Base-by-base conservation (phyloP, 257 asterid genomes). In the Knoxia roxburghii region DNA sequence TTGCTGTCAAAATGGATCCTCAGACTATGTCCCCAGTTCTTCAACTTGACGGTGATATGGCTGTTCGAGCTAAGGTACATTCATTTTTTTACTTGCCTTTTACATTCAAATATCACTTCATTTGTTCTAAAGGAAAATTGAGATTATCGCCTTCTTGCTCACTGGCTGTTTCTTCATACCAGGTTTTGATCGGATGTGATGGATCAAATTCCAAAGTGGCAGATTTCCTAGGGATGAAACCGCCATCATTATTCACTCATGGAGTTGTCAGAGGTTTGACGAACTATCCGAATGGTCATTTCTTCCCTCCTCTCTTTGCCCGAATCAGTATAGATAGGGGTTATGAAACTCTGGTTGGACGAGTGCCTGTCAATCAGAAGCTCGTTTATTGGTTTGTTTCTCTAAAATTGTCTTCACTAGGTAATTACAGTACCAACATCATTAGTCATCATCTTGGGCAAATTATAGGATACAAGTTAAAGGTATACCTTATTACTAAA, bases 101-200 rank as follows among this genome's bases (percentile, higher is more conserved):
- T 45, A 12, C 0, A 12, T 45, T 45, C 18, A n/a, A n/a, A n/a
- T n/a, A n/a, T n/a, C n/a, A n/a, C n/a, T n/a, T n/a, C n/a, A n/a
- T n/a, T n/a, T n/a, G n/a, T n/a, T n/a, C n/a, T n/a, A n/a, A n/a
- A 37, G 4, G 41, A 37, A 3, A 9, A 37, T 37, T 4, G 41
- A 3, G 6, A 37, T 37, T 3, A 37, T 4, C 9, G 6, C 12
- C 50, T 45, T 45, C 7, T n/a, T 45, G 50, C 20, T 45, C 50
- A 45, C 50, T 7, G 7, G 48, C 48, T 43, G 1, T 43, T 43
- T 58, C 40, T 33, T 55, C 39, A 49, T 37, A 3, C 9, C 68
- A 80, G 85, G 46, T 74, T 45, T 65, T 77, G 43, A 77, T 77
- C 48, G 82, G 85, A 48, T 80, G 85, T n/a, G 85, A 74, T 54